phyloP scores from a whole-genome alignment of 148 eudicot species.

The Vaccinium darrowii region DNA sequence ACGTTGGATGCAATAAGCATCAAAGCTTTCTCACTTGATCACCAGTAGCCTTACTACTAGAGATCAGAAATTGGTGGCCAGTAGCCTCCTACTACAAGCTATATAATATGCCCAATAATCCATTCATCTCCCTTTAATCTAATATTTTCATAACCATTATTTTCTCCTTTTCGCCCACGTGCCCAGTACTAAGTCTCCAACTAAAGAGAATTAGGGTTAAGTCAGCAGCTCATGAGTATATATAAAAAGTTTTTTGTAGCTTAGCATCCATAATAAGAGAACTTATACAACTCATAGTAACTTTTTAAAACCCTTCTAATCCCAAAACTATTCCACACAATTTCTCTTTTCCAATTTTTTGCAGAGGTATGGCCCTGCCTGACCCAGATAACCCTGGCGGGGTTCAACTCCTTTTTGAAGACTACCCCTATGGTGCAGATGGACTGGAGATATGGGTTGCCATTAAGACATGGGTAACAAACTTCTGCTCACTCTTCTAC shows the following conservation, averaged over 20 bases:
- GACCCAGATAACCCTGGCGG: constrained; percentile 14
- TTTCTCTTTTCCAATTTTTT: not conserved
- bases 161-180: not conserved
- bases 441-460: constrained; percentile 33
- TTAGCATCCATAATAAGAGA: too few relatives aligned
- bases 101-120: too few relatives aligned
- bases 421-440: constrained; percentile 36
- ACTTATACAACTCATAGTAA: too few relatives aligned
- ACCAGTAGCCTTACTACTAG: too few relatives aligned
- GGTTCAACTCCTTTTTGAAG: constrained; percentile 26
- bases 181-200: not conserved
- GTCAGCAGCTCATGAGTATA: too few relatives aligned
- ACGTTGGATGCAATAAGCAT: too few relatives aligned
- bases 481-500: constrained; percentile 22
- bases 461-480: constrained; percentile 26
- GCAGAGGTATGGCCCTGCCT: constrained; percentile 21
- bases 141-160: not conserved
- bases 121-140: not conserved
- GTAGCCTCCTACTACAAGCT: too few relatives aligned
- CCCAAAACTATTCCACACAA: not conserved
- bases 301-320: not conserved
- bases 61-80: too few relatives aligned
- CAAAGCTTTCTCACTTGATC: too few relatives aligned
- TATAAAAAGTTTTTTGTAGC: too few relatives aligned
- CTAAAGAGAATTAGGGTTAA: too few relatives aligned